Evolutionary conservation across 164 flowering plant species (phyloP), one percentile per base, ranked within the genome.

Genomic region (Liriodendron chinense): DNA sequence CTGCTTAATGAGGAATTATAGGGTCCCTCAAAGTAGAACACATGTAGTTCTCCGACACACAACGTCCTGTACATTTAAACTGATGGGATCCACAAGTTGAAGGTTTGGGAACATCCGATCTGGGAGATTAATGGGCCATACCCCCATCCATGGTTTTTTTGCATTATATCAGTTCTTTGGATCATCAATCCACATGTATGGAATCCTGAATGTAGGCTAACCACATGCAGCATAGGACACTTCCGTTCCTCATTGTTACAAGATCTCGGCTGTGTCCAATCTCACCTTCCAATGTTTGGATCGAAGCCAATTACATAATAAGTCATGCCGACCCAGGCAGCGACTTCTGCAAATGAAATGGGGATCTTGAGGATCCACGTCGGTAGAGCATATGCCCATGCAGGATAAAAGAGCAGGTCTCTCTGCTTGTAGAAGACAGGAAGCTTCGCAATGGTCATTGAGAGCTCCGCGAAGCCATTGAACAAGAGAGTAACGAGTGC

Each of bases 381-480:
- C 16, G 91, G 89, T 7, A 85, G 72, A 34, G 88, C 74, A 75
- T 88, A 88, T 20, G 86, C 87, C 91, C 91, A 88, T 23, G 91
- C 25, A 74, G 92, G 92, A 49, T 73, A 85, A 53, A 89, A 86
- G 1, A 82, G 84, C 47, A 82, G 84, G 69, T 86, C 89, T 57
- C 92, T 75, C 70, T 89, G 92, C 85, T 89, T 89, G 75, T 83
- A 89, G 70, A 89, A 89, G 25, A 85, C 86, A 1, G 92, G 91
- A 76, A 89, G 89, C 70, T 81, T 86, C 18, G 47, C 34, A 7
- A 87, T 76, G 9, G 85, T 83, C 70, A 84, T 57, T 22, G 87
- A 48, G 3, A 89, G 81, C 76, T 89, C 92, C 0, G 82, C 65
- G 21, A 83, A 79, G 9, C 89, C 89, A 68, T 78, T 86, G 57